Conservation (phyloP, 176 grass and related monocot genomes). For the Triticum monococcum region DNA sequence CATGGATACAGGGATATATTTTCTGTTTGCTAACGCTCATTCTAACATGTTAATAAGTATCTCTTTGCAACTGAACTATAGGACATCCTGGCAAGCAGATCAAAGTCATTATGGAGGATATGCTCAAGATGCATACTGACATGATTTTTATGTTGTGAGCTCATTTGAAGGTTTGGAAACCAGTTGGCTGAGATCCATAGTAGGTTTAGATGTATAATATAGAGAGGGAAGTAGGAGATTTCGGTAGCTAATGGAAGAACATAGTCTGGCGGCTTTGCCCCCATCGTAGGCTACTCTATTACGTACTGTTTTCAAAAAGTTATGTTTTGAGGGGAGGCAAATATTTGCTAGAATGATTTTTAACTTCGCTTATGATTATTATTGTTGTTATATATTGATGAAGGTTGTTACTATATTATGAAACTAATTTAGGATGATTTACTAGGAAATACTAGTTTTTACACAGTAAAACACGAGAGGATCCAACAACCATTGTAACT, state of each 20-base stretch:
- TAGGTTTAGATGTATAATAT: conserved; percentile 8
- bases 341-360: not conserved
- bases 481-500: no score
- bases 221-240: not conserved
- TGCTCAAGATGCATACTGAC: conserved; percentile 38
- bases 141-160: conserved; percentile 10
- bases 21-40: conserved; percentile 26
- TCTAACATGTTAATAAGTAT: conserved; percentile 23
- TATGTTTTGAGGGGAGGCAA: no score
- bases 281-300: no score
- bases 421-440: not conserved
- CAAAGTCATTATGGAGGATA: conserved; percentile 37
- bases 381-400: not conserved
- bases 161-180: conserved; percentile 24
- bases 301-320: no score
- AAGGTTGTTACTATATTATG: not conserved
- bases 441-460: not conserved
- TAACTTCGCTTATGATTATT: not conserved
- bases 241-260: not conserved
- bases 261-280: not conserved
- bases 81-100: conserved; percentile 32
- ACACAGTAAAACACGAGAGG: no score
- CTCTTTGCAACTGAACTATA: conserved; percentile 47
- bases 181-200: not conserved
- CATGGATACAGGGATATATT: not conserved